phyloP scores from a whole-genome alignment of 768 basidiomycete species.

The Wakefieldia striispora region DNA sequence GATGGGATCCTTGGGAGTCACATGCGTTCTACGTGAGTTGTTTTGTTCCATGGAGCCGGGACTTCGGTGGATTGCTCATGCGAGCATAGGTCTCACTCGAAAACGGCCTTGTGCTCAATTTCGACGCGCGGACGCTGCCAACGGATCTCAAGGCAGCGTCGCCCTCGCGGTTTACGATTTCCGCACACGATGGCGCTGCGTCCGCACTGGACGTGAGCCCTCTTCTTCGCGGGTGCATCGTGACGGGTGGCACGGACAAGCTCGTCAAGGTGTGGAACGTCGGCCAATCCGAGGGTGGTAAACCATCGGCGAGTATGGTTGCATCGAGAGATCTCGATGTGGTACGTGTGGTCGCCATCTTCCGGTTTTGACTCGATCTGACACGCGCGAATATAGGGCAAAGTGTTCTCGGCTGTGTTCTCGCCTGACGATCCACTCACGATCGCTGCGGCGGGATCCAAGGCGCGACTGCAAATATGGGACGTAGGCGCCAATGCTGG shows the following conservation, averaged over 20 bases:
- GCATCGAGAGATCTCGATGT: slow-evolving; percentile 88
- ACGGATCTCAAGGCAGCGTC: slow-evolving; percentile 62
- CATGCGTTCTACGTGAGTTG: slow-evolving; percentile 78
- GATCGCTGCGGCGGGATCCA: slow-evolving; percentile 90
- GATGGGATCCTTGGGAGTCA: slow-evolving; percentile 96
- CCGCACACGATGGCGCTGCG: slow-evolving; percentile 90
- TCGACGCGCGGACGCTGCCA: slow-evolving; percentile 82
- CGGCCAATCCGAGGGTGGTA: slow-evolving; percentile 58
- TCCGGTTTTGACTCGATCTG: not conserved
- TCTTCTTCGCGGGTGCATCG: slow-evolving; percentile 85
- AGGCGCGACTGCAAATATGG: slow-evolving; percentile 94
- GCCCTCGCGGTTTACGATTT: slow-evolving; percentile 80
- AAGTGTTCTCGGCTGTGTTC: slow-evolving; percentile 89
- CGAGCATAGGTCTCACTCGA: slow-evolving; percentile 81
- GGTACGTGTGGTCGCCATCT: slow-evolving; percentile 45
- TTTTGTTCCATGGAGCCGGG: not conserved
- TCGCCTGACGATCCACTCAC: slow-evolving; percentile 95
- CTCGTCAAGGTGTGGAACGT: slow-evolving; percentile 97
- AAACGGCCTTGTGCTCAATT: slow-evolving; percentile 91
- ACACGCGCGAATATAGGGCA: slow-evolving; percentile 58
- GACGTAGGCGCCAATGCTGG: slow-evolving; percentile 84
- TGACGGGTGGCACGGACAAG: slow-evolving; percentile 93
- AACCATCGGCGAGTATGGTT: slow-evolving; percentile 78
- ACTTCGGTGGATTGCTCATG: not conserved
- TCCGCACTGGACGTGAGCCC: slow-evolving; percentile 91